Evolutionary conservation across 169 alveolate species (phyloP).

Genomic region (Eimeria tenella): DNA sequence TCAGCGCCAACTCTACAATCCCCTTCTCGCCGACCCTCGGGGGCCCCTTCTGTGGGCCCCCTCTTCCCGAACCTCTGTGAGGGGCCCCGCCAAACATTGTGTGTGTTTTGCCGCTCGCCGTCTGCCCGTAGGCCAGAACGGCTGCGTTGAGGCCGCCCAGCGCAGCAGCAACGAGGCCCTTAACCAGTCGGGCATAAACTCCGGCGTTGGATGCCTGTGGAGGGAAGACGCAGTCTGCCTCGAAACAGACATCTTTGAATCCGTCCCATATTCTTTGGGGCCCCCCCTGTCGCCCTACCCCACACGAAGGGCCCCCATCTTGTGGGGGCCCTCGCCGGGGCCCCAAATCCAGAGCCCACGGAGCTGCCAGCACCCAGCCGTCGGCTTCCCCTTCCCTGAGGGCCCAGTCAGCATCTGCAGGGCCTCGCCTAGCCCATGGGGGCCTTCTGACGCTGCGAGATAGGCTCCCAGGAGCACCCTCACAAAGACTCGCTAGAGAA

Average conservation of each 20-base stretch:
- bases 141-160: constrained; percentile 93
- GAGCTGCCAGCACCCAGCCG: constrained; percentile 58
- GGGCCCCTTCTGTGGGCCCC: constrained; percentile 1
- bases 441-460: constrained; percentile 2
- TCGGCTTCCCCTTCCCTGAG: constrained; percentile 11
- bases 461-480: neutral
- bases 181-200: constrained; percentile 85
- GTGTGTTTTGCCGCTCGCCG: constrained; percentile 98
- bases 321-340: neutral
- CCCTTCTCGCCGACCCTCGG: neutral
- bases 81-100: constrained; percentile 96
- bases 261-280: constrained; percentile 61
- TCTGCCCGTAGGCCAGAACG: constrained; percentile 97
- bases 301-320: neutral
- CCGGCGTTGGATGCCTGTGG: constrained; percentile 84
- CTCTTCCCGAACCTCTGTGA: constrained; percentile 89
- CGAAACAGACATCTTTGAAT: constrained; percentile 25
- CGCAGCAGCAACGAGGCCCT: constrained; percentile 88
- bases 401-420: constrained; percentile 27
- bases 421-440: constrained; percentile 60
- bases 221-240: constrained; percentile 85
- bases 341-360: constrained; percentile 54
- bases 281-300: neutral
- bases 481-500: neutral
- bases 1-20: constrained; percentile 3